Percentiles rank a stretch among this genome's conserved stretches.
phyloP scores from a whole-genome alignment of 495 filamentous ascomycete species.

The Talaromyces thailandensis region DNA sequence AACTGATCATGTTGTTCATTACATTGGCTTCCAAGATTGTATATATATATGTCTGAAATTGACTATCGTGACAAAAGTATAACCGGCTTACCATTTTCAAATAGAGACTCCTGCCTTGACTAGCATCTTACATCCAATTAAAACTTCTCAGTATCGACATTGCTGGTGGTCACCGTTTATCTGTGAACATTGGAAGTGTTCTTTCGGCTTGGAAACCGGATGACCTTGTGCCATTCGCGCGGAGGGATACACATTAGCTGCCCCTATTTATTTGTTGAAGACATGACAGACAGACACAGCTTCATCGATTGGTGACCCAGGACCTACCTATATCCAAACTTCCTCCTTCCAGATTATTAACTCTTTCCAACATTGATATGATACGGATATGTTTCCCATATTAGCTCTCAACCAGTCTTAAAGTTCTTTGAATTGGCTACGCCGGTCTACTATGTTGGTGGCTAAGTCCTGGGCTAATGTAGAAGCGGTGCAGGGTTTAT shows the following conservation, averaged over 20 bases:
- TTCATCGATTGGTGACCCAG: neutral
- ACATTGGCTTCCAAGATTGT: neutral
- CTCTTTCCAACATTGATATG: neutral
- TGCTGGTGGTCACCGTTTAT: slow-evolving; percentile 12
- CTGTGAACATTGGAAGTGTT: slow-evolving; percentile 10
- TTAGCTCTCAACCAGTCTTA: neutral
- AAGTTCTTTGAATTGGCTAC: neutral
- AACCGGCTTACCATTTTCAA: neutral
- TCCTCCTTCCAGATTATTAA: neutral
- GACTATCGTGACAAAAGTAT: no score
- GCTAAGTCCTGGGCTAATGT: slow-evolving; percentile 11
- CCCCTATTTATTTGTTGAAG: slow-evolving; percentile 2
- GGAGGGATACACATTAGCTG: slow-evolving; percentile 9
- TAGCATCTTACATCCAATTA: neutral
- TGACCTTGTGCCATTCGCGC: slow-evolving; percentile 8
- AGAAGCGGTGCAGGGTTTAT: slow-evolving; percentile 11
- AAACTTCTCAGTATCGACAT: neutral
- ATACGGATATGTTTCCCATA: neutral
- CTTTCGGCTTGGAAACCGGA: slow-evolving; percentile 9
- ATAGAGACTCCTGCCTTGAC: neutral
- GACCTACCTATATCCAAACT: neutral
- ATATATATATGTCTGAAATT: neutral
- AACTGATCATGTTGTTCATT: neutral
- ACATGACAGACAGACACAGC: neutral
- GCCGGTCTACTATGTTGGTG: neutral